Evolutionary conservation across 1,284 basidiomycete genomes (phyloP).

Genomic region (Pseudozyma flocculosa): DNA sequence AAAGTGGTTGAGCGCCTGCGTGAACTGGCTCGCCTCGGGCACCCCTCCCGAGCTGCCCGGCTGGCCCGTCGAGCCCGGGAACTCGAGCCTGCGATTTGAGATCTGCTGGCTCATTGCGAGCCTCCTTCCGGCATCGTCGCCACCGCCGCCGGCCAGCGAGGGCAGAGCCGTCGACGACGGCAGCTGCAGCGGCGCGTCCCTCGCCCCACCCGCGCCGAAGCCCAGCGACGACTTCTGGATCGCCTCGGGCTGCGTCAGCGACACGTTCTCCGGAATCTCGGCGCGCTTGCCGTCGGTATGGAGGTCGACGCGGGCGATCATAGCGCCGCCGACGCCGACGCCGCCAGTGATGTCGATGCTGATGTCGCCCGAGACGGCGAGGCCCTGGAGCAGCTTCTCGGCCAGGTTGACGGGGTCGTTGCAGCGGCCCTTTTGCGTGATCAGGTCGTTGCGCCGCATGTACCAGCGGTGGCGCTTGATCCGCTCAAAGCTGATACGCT

Average conservation of each 20-base stretch:
- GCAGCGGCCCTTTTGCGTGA: conserved; percentile 47
- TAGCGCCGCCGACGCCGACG: conserved; percentile 2
- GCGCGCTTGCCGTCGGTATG: conserved; percentile 54
- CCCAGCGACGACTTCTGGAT: conserved; percentile 34
- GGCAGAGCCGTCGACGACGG: conserved; percentile 45
- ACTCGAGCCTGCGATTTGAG: conserved; percentile 22
- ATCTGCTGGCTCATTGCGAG: conserved; percentile 46
- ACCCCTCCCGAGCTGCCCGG: conserved; percentile 8
- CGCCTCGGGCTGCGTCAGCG: conserved; percentile 55
- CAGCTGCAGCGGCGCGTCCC: conserved; percentile 18
- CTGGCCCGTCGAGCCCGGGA: conserved; percentile 11
- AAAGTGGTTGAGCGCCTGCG: conserved; percentile 48
- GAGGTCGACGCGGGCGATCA: conserved; percentile 29
- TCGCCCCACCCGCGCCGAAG: conserved; percentile 13
- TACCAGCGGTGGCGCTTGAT: conserved; percentile 56
- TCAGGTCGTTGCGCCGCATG: conserved; percentile 45
- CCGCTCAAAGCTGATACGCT: conserved; percentile 40
- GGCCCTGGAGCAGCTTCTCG: conserved; percentile 53
- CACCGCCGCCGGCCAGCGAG: conserved; percentile 14
- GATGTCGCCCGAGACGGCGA: conserved; percentile 54
- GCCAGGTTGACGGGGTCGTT: conserved; percentile 55
- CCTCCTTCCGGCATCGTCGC: conserved; percentile 28
- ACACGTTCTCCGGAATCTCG: conserved; percentile 50
- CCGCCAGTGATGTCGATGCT: conserved; percentile 19
- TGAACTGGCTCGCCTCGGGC: conserved; percentile 44